These are phyloP conservation scores for Pseudopithomyces chartarum DNA, from an alignment of 2,329 filamentous ascomycete genomes.

Conservation along the genomic window DNA sequence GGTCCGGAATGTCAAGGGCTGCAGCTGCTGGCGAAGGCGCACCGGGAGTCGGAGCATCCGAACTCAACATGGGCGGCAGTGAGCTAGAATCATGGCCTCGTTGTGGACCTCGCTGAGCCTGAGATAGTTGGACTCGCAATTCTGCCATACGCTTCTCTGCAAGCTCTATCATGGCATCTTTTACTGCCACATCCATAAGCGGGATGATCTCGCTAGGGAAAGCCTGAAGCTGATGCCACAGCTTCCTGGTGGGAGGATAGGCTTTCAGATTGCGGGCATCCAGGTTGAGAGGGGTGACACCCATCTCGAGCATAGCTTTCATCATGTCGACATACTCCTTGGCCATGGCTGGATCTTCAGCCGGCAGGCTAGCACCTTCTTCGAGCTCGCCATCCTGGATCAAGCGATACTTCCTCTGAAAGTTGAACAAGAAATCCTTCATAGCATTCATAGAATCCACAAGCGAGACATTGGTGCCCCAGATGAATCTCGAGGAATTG, in stretches of 20 bases:
- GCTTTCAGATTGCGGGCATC: constrained; percentile 88
- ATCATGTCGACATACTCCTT: constrained; percentile 85
- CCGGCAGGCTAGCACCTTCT: constrained; percentile 67
- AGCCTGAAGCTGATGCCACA: constrained; percentile 93
- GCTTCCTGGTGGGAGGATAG: constrained; percentile 88
- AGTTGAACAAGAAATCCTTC: constrained; percentile 91
- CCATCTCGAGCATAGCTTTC: constrained; percentile 88
- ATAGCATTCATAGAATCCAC: constrained; percentile 85
- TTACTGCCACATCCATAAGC: constrained; percentile 92
- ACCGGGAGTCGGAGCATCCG: constrained; percentile 64
- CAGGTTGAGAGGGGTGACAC: constrained; percentile 81
- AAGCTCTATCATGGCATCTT: constrained; percentile 90
- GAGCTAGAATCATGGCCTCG: constrained; percentile 66
- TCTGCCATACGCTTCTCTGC: constrained; percentile 79
- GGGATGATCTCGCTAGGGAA: constrained; percentile 97
- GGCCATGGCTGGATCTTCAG: constrained; percentile 71
- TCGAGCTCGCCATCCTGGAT: constrained; percentile 84
- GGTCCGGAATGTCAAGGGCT: constrained; percentile 66
- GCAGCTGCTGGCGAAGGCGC: constrained; percentile 38
- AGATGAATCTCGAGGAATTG: constrained; percentile 80
- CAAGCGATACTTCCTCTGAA: constrained; percentile 91
- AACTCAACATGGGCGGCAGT: constrained; percentile 77
- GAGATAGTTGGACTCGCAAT: constrained; percentile 62
- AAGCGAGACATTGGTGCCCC: constrained; percentile 97
- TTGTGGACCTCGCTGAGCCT: constrained; percentile 56